Base-by-base conservation (phyloP, 1,139 yeast species). In the Yamadazyma jaroonii region DNA sequence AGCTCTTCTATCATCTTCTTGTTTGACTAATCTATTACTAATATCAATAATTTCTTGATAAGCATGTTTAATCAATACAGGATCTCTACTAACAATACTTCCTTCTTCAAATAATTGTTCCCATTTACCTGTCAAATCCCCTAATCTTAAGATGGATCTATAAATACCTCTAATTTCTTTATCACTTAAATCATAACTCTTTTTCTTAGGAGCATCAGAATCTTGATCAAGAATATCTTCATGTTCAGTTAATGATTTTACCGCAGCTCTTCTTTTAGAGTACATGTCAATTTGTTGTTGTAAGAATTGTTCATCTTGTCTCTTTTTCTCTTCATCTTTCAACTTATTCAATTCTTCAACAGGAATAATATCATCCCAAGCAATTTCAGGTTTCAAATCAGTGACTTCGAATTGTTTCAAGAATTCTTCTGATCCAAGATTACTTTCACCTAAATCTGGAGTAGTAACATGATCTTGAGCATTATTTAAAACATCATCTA, bases 341-440 rank as follows among this genome's bases (percentile, higher is more conserved):
- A 94, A 74, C 57, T 86, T 86, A 40, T 80, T 77, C 45, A 94
- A 72, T 60, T 94, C 98, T 36, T 88, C 96, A 47, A 88, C 94
- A 1, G 99, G 99, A 52, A 94, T 94, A 51, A 94, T 94, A 59
- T 94, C 99, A 64, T 94, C 98, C 99, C 99, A 94, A 49, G 89
- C 95, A 42, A 92, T 89, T 59, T 94, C 97, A 0, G 98, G 97
- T 62, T 94, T 94, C 62, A 90, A 94, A 61, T 94, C 98, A 1
- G 98, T 94, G 39, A 94, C 98, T 62, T 94, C 98, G 61, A 94
- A 94, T 62, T 94, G 99, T 54, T 81, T 88, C 64, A 94, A 75
- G 57, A 94, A 94, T 62, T 94, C 99, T 61, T 94, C 99, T 36
- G 98, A 96, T 43, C 99, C 99, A 43, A 94, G 72, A 54, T 92